A percentile compares a stretch with the other conserved stretches of the same genome.
phyloP scores from a whole-genome alignment of 495 filamentous ascomycete species.

The Bacidia rubella region DNA sequence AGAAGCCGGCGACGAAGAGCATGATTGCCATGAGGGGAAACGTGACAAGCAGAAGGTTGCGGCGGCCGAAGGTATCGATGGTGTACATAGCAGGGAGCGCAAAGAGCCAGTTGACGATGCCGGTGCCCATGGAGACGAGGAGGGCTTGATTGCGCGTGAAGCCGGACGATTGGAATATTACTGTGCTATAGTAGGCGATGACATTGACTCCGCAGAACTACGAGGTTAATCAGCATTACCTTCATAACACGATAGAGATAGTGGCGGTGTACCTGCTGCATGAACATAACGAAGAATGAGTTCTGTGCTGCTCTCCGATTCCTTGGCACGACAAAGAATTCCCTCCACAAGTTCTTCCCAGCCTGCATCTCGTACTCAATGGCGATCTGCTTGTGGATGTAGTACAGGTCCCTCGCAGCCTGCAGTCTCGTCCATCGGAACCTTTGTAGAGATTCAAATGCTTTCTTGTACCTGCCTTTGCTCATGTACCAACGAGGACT shows the following conservation, averaged over 20 bases:
- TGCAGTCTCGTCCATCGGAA: slow-evolving; percentile 59
- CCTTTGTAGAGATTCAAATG: slow-evolving; percentile 51
- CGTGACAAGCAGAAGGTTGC: slow-evolving; percentile 62
- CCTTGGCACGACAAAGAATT: slow-evolving; percentile 59
- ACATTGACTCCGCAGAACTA: slow-evolving; percentile 49
- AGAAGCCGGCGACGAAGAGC: slow-evolving; percentile 72
- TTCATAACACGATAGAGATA: neutral
- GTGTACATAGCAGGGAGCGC: slow-evolving; percentile 67
- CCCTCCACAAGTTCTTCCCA: slow-evolving; percentile 44
- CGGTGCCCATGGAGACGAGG: slow-evolving; percentile 56
- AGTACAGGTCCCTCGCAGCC: slow-evolving; percentile 70
- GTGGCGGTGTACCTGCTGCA: slow-evolving; percentile 66
- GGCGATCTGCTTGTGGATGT: slow-evolving; percentile 60
- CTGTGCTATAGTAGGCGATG: slow-evolving; percentile 43
- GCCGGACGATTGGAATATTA: slow-evolving; percentile 37
- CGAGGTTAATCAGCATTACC: neutral
- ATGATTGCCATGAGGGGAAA: slow-evolving; percentile 60
- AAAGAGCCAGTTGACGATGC: slow-evolving; percentile 66
- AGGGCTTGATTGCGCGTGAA: slow-evolving; percentile 45
- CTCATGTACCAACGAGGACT: slow-evolving; percentile 69
- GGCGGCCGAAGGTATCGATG: slow-evolving; percentile 72
- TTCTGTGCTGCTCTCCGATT: slow-evolving; percentile 65
- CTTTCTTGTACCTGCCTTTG: slow-evolving; percentile 48
- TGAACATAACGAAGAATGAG: slow-evolving; percentile 69
- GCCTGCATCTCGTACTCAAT: slow-evolving; percentile 48